These are phyloP conservation scores for Colletotrichum trifolii DNA, from an alignment of 2,329 filamentous ascomycete species.

Conservation along the genomic window DNA sequence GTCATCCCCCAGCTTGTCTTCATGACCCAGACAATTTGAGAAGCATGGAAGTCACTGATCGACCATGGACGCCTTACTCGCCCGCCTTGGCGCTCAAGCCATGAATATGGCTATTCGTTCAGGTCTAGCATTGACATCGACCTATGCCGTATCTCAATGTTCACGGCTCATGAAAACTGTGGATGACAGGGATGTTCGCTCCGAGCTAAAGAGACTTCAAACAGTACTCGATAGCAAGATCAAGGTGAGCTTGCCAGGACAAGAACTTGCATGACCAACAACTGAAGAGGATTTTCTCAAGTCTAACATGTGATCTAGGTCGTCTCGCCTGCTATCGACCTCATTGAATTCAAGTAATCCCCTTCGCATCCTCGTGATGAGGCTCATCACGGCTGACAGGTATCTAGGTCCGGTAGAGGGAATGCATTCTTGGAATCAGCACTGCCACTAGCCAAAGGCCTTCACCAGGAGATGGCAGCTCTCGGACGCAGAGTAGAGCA, in stretches of 20 bases:
- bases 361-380: background rate
- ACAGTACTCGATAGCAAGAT: conserved; percentile 86
- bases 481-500: conserved; percentile 80
- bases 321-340: conserved; percentile 88
- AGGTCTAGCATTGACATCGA: conserved; percentile 85
- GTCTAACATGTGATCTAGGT: conserved; percentile 62
- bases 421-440: conserved; percentile 81
- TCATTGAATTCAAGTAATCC: conserved; percentile 86
- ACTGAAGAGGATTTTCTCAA: conserved; percentile 1
- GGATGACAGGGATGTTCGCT: conserved; percentile 74
- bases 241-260: conserved; percentile 61
- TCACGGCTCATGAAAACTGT: conserved; percentile 81
- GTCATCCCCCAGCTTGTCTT: too few relatives aligned
- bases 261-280: background rate
- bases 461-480: conserved; percentile 84
- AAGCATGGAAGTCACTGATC: conserved; percentile 24
- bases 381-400: conserved; percentile 37
- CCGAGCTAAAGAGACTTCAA: conserved; percentile 78
- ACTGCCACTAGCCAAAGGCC: conserved; percentile 81
- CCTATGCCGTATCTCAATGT: conserved; percentile 86
- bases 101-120: conserved; percentile 94
- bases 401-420: conserved; percentile 60
- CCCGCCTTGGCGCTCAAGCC: conserved; percentile 72
- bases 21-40: too few relatives aligned
- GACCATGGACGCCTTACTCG: conserved; percentile 75